phyloP scores from a whole-genome alignment of 148 eudicot species.

The Vaccinium corymbosum region DNA sequence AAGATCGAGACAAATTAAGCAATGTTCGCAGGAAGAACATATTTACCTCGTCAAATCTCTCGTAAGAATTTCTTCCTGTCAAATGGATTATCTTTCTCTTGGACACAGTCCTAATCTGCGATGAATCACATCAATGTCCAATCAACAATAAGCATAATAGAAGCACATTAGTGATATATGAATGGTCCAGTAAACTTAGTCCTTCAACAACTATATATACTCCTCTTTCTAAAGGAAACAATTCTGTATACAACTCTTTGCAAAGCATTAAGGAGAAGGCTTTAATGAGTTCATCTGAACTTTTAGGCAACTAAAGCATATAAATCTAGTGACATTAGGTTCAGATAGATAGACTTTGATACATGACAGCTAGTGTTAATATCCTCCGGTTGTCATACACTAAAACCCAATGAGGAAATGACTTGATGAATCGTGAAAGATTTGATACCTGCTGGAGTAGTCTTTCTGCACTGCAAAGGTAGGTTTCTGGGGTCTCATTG shows the following conservation, averaged over 20 bases:
- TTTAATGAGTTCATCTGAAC: not conserved
- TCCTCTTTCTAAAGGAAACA: not conserved
- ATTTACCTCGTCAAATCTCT: constrained; percentile 56
- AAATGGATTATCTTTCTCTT: constrained; percentile 39
- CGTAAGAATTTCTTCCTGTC: constrained; percentile 52
- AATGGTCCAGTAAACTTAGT: not conserved
- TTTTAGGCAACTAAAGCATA: not conserved
- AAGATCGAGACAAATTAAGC: not conserved
- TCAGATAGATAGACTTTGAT: not conserved
- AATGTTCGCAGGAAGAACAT: not conserved
- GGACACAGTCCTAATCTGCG: constrained; percentile 43
- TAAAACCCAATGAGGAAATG: not conserved
- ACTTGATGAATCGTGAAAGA: not conserved
- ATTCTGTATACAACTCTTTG: not conserved
- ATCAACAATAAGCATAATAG: not conserved
- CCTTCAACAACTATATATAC: not conserved
- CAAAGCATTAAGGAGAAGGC: not conserved
- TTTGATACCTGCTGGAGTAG: constrained; percentile 50
- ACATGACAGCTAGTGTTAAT: not conserved
- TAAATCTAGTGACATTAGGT: not conserved
- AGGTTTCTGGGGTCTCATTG: constrained; percentile 36
- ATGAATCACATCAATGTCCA: not conserved
- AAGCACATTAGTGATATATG: not conserved
- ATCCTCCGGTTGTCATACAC: not conserved
- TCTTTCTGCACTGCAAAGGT: constrained; percentile 57